phyloP scores from a whole-genome alignment of 805 yeast genomes.

The Metschnikowia lachancei region DNA sequence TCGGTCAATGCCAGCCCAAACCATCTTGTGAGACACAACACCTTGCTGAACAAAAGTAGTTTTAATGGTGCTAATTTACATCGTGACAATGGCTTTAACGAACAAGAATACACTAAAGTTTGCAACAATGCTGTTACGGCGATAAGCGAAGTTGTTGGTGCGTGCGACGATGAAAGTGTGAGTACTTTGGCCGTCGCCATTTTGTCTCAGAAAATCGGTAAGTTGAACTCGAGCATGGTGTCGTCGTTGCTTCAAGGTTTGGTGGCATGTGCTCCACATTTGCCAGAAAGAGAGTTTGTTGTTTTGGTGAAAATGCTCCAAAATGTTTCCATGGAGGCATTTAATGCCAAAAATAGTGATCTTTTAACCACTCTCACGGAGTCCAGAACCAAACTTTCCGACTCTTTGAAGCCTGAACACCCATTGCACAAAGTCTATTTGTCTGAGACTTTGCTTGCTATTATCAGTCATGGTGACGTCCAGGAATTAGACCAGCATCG shows the following conservation, averaged over 20 bases:
- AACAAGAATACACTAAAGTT: conserved; percentile 36
- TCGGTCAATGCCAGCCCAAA: conserved; percentile 7
- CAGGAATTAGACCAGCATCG: conserved; percentile 74
- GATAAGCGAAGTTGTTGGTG: conserved; percentile 60
- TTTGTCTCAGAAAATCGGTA: conserved; percentile 68
- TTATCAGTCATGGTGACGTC: conserved; percentile 77
- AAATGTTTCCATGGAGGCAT: conserved; percentile 46
- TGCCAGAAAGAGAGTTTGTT: conserved; percentile 65
- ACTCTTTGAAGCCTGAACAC: conserved; percentile 29
- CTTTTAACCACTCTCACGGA: conserved; percentile 42
- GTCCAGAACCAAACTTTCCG: conserved; percentile 50
- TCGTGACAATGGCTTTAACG: conserved; percentile 14
- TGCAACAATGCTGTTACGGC: conserved; percentile 70
- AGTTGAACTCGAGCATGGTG: conserved; percentile 51
- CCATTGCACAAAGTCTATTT: conserved; percentile 58
- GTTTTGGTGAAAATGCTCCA: conserved; percentile 59
- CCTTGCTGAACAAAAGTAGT: conserved; percentile 9
- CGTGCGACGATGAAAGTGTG: conserved; percentile 68
- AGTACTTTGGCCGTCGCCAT: conserved; percentile 77
- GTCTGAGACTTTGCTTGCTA: conserved; percentile 60
- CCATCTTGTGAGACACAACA: conserved; percentile 14
- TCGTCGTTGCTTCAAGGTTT: conserved; percentile 58
- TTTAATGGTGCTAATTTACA: background rate
- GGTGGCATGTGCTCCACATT: conserved; percentile 56
- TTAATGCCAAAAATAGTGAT: conserved; percentile 37